Percentiles rank a stretch among this genome's conserved stretches.
Evolutionary conservation across 2,329 filamentous ascomycete species (phyloP).

Genomic region (Cadophora sp.): DNA sequence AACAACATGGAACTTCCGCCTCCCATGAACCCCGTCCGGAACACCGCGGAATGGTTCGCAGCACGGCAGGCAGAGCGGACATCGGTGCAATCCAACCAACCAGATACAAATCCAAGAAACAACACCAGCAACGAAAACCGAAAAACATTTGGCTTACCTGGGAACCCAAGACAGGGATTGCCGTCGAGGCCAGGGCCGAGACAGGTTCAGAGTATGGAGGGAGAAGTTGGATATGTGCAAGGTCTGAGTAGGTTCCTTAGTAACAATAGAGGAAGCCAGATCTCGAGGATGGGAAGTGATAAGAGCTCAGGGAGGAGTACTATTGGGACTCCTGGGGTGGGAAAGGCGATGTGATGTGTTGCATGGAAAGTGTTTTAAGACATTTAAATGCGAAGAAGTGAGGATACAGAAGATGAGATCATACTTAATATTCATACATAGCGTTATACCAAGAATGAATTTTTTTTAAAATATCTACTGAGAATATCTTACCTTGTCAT

Average conservation of each 20-base stretch:
- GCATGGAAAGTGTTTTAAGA: neutral
- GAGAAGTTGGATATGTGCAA: conserved; percentile 12
- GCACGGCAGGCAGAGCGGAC: conserved; percentile 6
- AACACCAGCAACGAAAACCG: neutral
- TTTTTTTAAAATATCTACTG: neutral
- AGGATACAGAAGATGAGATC: neutral
- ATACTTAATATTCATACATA: conserved; percentile 5
- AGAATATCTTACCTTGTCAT: no score
- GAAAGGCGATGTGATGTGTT: neutral
- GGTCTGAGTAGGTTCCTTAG: conserved; percentile 7
- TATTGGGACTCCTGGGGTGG: neutral
- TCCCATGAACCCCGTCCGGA: conserved; percentile 20
- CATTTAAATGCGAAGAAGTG: neutral
- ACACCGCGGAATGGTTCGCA: conserved; percentile 30
- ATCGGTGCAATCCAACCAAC: conserved; percentile 1
- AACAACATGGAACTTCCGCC: conserved; percentile 22
- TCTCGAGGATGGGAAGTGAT: neutral
- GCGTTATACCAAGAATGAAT: conserved; percentile 7
- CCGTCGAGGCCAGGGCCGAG: neutral
- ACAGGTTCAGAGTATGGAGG: conserved; percentile 16
- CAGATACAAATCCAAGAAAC: neutral
- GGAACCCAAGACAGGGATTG: conserved; percentile 8
- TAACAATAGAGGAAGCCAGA: neutral
- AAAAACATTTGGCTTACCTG: conserved; percentile 2
- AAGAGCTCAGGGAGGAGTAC: neutral